phyloP scores from a whole-genome alignment of 352 stramenopile species.

The Pythium aphanidermatum region DNA sequence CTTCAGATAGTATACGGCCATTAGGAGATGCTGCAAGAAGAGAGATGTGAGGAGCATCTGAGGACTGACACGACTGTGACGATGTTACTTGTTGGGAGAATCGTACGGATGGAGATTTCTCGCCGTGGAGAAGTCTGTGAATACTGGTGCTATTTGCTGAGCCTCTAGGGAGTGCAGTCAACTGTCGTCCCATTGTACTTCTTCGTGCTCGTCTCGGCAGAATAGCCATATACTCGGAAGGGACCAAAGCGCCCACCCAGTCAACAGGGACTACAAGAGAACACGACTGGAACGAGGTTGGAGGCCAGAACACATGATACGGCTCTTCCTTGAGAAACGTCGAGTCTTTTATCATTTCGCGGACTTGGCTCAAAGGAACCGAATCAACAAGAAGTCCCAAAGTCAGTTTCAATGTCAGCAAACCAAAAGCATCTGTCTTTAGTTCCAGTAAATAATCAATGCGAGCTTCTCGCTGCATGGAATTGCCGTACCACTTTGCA shows the following conservation, averaged over 20 bases:
- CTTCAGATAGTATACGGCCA: background rate
- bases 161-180: background rate
- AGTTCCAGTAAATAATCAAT: slow-evolving; percentile 65
- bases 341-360: slow-evolving; percentile 38
- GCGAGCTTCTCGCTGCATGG: slow-evolving; percentile 39
- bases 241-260: slow-evolving; percentile 60
- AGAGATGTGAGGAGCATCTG: background rate
- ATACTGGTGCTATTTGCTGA: background rate
- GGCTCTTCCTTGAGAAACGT: slow-evolving; percentile 52
- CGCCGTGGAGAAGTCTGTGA: slow-evolving; percentile 1
- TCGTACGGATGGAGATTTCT: slow-evolving; percentile 11
- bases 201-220: slow-evolving; percentile 32
- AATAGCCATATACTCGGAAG: slow-evolving; percentile 63
- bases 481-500: slow-evolving; percentile 53
- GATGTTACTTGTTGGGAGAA: slow-evolving; percentile 9
- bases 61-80: background rate
- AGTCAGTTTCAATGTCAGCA: slow-evolving; percentile 74
- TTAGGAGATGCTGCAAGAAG: too few relatives aligned
- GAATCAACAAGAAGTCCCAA: slow-evolving; percentile 57
- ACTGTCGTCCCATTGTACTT: background rate
- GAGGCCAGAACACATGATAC: slow-evolving; percentile 53
- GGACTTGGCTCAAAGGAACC: slow-evolving; percentile 45
- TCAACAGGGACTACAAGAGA: slow-evolving; percentile 45
- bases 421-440: slow-evolving; percentile 41
- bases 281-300: slow-evolving; percentile 33